Percentiles rank a stretch among this genome's conserved stretches.
Evolutionary conservation across 73 alveolate species (phyloP).

Genomic region (Blepharisma stoltei): DNA sequence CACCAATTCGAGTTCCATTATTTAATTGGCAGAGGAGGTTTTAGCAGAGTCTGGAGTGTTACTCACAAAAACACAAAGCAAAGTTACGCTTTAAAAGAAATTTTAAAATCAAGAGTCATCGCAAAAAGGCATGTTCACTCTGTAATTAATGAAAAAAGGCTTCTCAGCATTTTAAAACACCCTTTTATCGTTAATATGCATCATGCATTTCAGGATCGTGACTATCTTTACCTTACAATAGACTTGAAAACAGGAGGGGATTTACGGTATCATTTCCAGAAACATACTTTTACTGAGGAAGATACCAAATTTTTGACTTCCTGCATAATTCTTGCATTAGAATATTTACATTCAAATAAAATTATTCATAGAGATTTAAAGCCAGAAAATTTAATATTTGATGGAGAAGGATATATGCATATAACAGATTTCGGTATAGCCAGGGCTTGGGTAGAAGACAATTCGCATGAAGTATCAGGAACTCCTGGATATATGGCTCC

Average conservation of each 20-base stretch:
- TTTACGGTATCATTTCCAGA: conserved; percentile 33
- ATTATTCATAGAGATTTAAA: conserved; percentile 55
- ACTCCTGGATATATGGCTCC: conserved; percentile 47
- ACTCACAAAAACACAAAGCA: not conserved
- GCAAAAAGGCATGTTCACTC: not conserved
- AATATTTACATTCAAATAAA: conserved; percentile 52
- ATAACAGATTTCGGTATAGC: conserved; percentile 59
- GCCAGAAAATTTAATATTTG: conserved; percentile 56
- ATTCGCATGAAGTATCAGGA: conserved; percentile 23
- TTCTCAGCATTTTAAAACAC: not conserved
- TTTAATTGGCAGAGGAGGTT: not conserved
- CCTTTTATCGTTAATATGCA: conserved; percentile 40
- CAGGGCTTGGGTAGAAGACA: conserved; percentile 9
- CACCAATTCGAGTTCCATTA: not conserved
- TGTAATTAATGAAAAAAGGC: not conserved
- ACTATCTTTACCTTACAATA: conserved; percentile 30
- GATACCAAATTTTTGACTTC: conserved; percentile 48
- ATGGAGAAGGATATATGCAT: conserved; percentile 47
- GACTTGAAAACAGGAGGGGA: conserved; percentile 48
- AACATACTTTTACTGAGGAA: conserved; percentile 39
- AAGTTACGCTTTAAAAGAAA: not conserved
- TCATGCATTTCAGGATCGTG: conserved; percentile 40
- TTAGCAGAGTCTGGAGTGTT: not conserved
- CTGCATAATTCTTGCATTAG: conserved; percentile 44
- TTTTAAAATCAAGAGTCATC: not conserved